Evolutionary conservation across 306 rosid genomes (phyloP), one percentile per base, ranked within the genome.

Genomic region (Elaeagnus macrophylla): DNA sequence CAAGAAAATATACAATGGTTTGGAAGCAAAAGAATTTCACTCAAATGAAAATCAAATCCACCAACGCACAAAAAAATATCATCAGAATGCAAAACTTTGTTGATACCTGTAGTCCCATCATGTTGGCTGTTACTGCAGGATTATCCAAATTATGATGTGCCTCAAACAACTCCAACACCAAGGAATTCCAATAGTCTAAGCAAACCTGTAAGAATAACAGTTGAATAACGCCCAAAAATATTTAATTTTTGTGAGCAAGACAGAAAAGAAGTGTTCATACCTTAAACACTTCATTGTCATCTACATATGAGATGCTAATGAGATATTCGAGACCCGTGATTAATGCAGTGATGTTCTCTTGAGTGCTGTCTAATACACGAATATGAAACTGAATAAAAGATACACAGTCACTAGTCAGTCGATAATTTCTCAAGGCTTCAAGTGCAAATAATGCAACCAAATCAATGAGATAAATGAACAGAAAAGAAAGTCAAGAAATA

Each of bases 231-330:
- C 20, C 57, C 40, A 53, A 7, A 17, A 51, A 62, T 37, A 11
- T 32, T 19, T 10, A 25, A 25, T 2, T 25, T 1, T 25, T 25
- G 14, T 0, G 38, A 16, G 18, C 4, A 7, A 15, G 36, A 14
- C 3, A 6, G 0, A n/a, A 9, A 18, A 10, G 1, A 25, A 6
- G 20, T 1, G 18, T 9, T 17, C 47, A 54, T 69, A 86, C 99
- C 99, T 93, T 93, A 53, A 93, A 93, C 54, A 93, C 99, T 71
- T 93, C 99, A 0, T 93, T 93, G 68, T 93, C 99, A 43, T 87
- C 99, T 39, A 93, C 99, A 46, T 82, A 93, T 19, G 99, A 93
- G 61, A 93, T 93, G 83, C 75, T 84, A 57, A 81, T 81, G 49
- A 93, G 88, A 79, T 93, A 93, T 78, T 93, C 96, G 49, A 93